Evolutionary conservation across 2,329 filamentous ascomycete species (phyloP), one percentile per base, ranked within the genome.

Genomic region (Sphaerostilbella broomeana): DNA sequence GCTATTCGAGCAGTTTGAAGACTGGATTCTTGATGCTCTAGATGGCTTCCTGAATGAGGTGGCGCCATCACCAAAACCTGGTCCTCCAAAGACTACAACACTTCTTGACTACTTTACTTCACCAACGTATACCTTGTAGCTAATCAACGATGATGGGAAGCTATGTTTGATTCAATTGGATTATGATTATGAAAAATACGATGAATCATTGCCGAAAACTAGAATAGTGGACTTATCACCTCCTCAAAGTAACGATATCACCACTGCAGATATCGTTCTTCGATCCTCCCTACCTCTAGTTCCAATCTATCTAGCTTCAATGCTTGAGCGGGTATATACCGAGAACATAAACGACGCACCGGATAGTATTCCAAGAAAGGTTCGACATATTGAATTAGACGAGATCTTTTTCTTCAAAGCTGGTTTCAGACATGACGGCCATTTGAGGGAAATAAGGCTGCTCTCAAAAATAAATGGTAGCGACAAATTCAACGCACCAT

Each of bases 401-500:
- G 27, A 35, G 4, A 16, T 32, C 5, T 32, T 46, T 24, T 47
- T 40, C 28, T 46, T 46, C 35, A 44, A 47, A 20, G 30, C 35
- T 10, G 38, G 37, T 4, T 43, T 44, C 17, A 37, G 25, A 13
- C n/a, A 35, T 9, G 37, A 40, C 24, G 44, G 38, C 9, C 38
- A 34, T 21, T 21, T 40, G 13, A 24, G 43, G 35, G 43, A 47
- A 29, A 19, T 47, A 8, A 27, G 44, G 9, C 11, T 44, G 2
- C 33, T 48, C 7, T 25, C 26, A 5, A 17, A 34, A 28, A 44
- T 48, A 17, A 22, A 36, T 21, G 20, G 17, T 6, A 35, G 40
- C 15, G 27, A 19, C 12, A 39, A 37, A 3, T 44, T 44, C 17
- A 27, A 8, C 48, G 49, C 37, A 48, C 53, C 44, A 42, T 62